Base-by-base conservation (phyloP, 257 asterid species). In the Lithospermum erythrorhizon region DNA sequence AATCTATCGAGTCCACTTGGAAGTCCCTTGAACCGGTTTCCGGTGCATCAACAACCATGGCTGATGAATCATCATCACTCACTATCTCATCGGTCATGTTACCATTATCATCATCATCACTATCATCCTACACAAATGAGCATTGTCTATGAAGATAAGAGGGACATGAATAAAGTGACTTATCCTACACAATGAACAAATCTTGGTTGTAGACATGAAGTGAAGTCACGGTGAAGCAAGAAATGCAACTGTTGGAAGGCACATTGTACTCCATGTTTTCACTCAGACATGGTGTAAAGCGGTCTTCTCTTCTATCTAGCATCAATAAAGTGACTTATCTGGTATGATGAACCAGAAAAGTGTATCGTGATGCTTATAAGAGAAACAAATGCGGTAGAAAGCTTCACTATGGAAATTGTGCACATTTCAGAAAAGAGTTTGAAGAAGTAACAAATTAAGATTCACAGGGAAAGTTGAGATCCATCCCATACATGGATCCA, bases 341-440 rank as follows among this genome's bases (percentile, higher is more conserved):
- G 18, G 49, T 41, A 41, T 41, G 49, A 41, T 41, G 49, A 41
- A 41, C 49, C 49, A 41, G 49, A 41, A 41, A 41, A 41, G 49
- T 41, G 49, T 41, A 41, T 41, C 49, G 18, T 41, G 49, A 41
- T 41, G 49, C 49, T 8, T 11, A 41, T 2, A 37, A 41, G 49
- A 41, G 49, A 41, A 35, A 35, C 63, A 68, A 77, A 1, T 27
- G 30, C 6, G 30, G 7, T 6, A 35, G 45, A 10, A 35, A 35
- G 45, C 11, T 35, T 35, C 16, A 41, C 49, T 41, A 13, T 13
- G 0, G 4, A 41, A 11, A 41, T 41, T 11, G 14, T 41, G 49
- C 3, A 18, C 49, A 2, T 0, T 41, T 41, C 49, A 41, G 49
- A 41, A 32, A 10, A 10, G 8, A 32, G 45, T 32, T 9, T 32